Evolutionary conservation across 1,284 basidiomycete genomes (phyloP), one percentile per base, ranked within the genome.

Genomic region (Athelia psychrophila): DNA sequence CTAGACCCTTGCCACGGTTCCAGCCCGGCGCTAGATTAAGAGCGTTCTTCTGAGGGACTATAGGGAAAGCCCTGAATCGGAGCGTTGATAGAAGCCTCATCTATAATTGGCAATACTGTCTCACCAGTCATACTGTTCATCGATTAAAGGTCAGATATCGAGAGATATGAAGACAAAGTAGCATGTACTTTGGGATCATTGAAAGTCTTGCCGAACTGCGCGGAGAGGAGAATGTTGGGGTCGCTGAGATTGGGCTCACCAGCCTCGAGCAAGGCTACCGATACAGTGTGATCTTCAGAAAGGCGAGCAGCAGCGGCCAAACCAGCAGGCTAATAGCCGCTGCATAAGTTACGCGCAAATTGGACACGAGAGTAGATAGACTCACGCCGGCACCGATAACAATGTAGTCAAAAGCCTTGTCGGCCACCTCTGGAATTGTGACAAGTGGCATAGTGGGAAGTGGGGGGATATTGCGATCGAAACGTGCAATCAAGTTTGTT

Each of bases 241-340:
- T 56, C 51, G 18, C 50, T 18, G 15, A 53, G 36, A 40, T 49
- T 27, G 19, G 53, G 51, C 20, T 42, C 27, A 19, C 61, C 61
- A 12, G 61, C 66, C 50, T 68, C 66, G 40, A 68, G 50, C 18
- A 66, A 58, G 15, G 54, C 54, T 12, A 68, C 64, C 16, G 54
- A 42, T 15, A 56, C 46, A 22, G 33, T 30, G 3, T 57, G 51
- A 48, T 61, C 51, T 49, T 64, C 62, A 27, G 54, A 48, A 6
- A 64, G 53, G 12, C 63, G 55, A 18, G 54, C 51, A 25, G 65
- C 65, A 13, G 64, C 53, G 16, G 57, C 56, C 18, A 62, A 48
- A 2, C 64, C 64, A 25, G 63, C 60, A 48, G 59, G 57, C 48
- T 57, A 40, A n/a, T n/a, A n/a, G n/a, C n/a, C n/a, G n/a, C n/a